A percentile compares a stretch with the other conserved stretches of the same genome.
phyloP scores from a whole-genome alignment of 129 eudicot genomes.

The Glebionis coronaria region DNA sequence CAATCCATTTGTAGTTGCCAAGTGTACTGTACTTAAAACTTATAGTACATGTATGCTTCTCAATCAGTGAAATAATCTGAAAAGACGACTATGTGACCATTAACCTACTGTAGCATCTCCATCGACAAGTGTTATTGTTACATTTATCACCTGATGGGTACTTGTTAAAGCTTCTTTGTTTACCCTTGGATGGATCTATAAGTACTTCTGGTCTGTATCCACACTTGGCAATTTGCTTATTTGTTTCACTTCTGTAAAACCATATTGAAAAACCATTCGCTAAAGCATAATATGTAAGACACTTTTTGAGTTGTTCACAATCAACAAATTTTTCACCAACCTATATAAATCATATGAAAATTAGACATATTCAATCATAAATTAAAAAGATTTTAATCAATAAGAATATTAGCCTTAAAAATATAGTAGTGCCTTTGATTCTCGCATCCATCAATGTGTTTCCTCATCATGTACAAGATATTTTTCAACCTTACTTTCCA shows the following conservation, averaged over 20 bases:
- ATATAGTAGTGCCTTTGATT: too few relatives aligned
- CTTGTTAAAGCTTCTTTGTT: background rate
- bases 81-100: background rate
- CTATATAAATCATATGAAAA: too few relatives aligned
- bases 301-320: background rate
- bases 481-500: too few relatives aligned
- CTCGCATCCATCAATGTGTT: too few relatives aligned
- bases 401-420: too few relatives aligned
- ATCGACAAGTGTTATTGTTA: background rate
- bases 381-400: too few relatives aligned
- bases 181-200: background rate
- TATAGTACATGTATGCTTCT: background rate
- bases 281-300: background rate
- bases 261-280: background rate
- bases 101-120: background rate
- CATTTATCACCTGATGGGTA: background rate
- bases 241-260: background rate
- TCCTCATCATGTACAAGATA: too few relatives aligned
- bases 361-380: too few relatives aligned
- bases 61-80: background rate
- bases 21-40: background rate
- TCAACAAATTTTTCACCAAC: too few relatives aligned
- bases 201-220: background rate
- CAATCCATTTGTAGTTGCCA: background rate
- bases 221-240: background rate